phyloP scores from a whole-genome alignment of 331 rosid genomes.

The Acacia pycnantha region DNA sequence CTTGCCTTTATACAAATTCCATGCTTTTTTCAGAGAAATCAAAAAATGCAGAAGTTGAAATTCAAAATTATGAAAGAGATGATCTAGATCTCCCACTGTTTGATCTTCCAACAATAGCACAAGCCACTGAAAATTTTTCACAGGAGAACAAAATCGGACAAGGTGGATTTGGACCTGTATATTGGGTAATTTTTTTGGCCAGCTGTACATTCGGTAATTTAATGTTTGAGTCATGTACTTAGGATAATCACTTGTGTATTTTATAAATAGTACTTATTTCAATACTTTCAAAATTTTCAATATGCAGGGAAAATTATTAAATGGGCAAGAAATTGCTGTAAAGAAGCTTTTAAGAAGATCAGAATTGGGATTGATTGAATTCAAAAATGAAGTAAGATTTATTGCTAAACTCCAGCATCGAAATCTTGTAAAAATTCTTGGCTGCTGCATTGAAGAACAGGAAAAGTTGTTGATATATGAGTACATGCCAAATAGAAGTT shows the following conservation, averaged over 20 bases:
- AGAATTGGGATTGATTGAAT: slow-evolving; percentile 6
- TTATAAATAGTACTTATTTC: neutral
- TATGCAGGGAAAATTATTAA: neutral
- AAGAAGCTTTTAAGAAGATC: slow-evolving; percentile 15
- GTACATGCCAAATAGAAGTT: slow-evolving; percentile 26
- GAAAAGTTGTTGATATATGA: slow-evolving; percentile 27
- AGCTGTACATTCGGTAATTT: too few relatives aligned
- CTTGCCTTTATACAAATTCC: neutral
- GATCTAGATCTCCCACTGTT: slow-evolving; percentile 24
- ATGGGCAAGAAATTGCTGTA: slow-evolving; percentile 14
- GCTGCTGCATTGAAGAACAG: slow-evolving; percentile 12
- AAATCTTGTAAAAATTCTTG: slow-evolving; percentile 28
- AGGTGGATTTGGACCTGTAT: slow-evolving; percentile 33
- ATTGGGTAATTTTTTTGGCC: neutral
- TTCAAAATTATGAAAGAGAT: neutral
- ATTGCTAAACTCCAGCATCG: slow-evolving; percentile 24
- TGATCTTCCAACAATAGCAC: neutral
- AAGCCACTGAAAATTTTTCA: slow-evolving; percentile 15
- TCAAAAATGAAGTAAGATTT: slow-evolving; percentile 23
- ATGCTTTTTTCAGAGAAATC: neutral
- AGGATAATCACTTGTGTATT: neutral
- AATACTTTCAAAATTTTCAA: neutral
- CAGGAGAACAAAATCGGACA: slow-evolving; percentile 22
- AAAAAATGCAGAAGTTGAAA: neutral
- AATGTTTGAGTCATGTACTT: neutral